Evolutionary conservation across 345 rosid genomes (phyloP), one percentile per base, ranked within the genome.

Genomic region (Excoecaria cochinchinensis): DNA sequence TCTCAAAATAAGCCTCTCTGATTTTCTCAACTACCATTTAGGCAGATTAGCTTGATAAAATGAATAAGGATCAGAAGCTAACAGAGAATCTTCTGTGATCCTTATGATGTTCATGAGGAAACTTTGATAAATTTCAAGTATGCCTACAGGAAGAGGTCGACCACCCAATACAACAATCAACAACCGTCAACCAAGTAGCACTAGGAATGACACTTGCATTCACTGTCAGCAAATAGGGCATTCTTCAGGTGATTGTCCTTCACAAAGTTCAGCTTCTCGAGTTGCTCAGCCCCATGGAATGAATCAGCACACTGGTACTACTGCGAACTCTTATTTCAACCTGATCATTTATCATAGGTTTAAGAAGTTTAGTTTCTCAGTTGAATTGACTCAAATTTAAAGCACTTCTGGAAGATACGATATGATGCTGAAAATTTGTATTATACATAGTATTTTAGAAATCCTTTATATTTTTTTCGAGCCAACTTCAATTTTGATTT

Each of bases 141-240:
- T n/a, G n/a, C n/a, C n/a, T n/a, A 72, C 83, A 84, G 91, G 84
- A 73, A 86, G 92, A 86, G 91, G 88, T 76, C 86, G 87, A 76
- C 87, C 84, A 61, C 77, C 91, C 47, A 83, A 74, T 62, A 77
- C 85, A 67, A n/a, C 87, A 51, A 64, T 89, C 39, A 79, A 81
- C 85, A 86, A 80, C 79, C 82, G 76, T 77, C 95, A 81, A 84
- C 88, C 85, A 80, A 86, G 86, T 80, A 86, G 78, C 76, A 68
- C 51, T 50, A 85, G 94, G 81, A 88, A 83, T 72, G 80, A 61
- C 73, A 74, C 77, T 71, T 94, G 99, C 84, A 70, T 77, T 47
- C 86, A 88, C 78, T 95, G 99, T 83, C 89, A 87, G 77, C 97
- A 91, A 79, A 78, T 79, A 68, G 95, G 99, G 56, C 99, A 95